A percentile compares a stretch with the other conserved stretches of the same genome.
Evolutionary conservation across 345 rosid genomes (phyloP).

Genomic region (Eucalyptus globulus): DNA sequence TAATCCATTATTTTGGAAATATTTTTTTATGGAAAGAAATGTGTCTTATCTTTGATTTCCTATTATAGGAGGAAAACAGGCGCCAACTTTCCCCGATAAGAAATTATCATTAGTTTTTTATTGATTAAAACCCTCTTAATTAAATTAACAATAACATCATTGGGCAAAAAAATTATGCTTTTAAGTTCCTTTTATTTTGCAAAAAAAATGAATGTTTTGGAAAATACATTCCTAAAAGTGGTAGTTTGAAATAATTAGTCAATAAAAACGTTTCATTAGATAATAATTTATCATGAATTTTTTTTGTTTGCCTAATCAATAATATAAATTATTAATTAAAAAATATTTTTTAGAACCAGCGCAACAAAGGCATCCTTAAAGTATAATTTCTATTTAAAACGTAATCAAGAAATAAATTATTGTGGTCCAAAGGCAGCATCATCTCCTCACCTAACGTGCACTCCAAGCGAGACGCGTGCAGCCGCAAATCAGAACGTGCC

Average conservation of each 20-base stretch:
- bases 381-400: not conserved
- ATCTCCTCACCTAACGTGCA: not conserved
- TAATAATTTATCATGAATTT: too few relatives aligned
- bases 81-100: not conserved
- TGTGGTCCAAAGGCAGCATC: not conserved
- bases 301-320: not conserved
- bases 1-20: not conserved
- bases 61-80: not conserved
- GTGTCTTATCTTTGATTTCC: not conserved
- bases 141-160: too few relatives aligned
- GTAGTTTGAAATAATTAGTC: accelerated
- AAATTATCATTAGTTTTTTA: not conserved
- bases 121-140: too few relatives aligned
- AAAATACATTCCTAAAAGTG: too few relatives aligned
- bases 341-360: not conserved
- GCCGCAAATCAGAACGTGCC: not conserved
- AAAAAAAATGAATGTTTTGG: not conserved
- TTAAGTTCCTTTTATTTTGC: not conserved
- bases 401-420: not conserved
- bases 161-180: not conserved
- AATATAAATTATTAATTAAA: not conserved
- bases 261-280: too few relatives aligned
- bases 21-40: not conserved
- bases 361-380: not conserved
- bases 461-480: not conserved